Evolutionary conservation across 192 early-diverging fungal genomes (phyloP), one percentile per base, ranked within the genome.

Genomic region (Obelidium mucronatum): DNA sequence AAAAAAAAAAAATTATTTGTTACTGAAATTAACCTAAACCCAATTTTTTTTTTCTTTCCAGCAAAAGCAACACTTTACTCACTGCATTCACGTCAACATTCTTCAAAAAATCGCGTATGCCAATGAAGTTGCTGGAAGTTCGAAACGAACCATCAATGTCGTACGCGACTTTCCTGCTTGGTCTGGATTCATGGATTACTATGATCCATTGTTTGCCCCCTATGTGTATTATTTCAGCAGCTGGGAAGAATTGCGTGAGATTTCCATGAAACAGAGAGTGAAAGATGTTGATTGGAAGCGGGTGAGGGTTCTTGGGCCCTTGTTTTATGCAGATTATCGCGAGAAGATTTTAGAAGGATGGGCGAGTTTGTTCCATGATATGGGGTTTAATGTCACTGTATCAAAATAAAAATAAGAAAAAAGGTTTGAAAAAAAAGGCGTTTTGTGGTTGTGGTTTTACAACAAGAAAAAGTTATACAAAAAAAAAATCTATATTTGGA

Each of bases 161-260:
- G 31, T 58, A 8, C 69, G 48, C 15, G 54, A 36, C n/a, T 72
- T 72, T 37, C 69, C 69, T 19, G 37, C 26, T 48, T 58, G 69
- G 69, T 24, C 17, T 37, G 52, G 48, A 8, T 72, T 54, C 37
- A 72, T 72, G 69, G 69, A 72, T 37, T 72, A 58, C 35, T 72
- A 72, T 54, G 69, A 72, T 30, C 69, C 69, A 30, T 51, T 72
- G 30, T 72, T 72, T 40, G 69, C 51, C 11, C 69, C 69, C 22
- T 58, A 58, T 35, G 69, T 72, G 19, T 72, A 72, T 31, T 72
- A 72, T 35, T 72, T 72, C 36, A 54, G 37, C 62, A 28, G n/a
- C 6, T 40, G 26, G 8, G 17, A 28, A 33, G 62, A 64, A 36
- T 33, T 64, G 62, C 28, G 37, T 6, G 6, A 35, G 33, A 35